Evolutionary conservation across 108 stramenopile species (phyloP).

Genomic region (Seminavis robusta): DNA sequence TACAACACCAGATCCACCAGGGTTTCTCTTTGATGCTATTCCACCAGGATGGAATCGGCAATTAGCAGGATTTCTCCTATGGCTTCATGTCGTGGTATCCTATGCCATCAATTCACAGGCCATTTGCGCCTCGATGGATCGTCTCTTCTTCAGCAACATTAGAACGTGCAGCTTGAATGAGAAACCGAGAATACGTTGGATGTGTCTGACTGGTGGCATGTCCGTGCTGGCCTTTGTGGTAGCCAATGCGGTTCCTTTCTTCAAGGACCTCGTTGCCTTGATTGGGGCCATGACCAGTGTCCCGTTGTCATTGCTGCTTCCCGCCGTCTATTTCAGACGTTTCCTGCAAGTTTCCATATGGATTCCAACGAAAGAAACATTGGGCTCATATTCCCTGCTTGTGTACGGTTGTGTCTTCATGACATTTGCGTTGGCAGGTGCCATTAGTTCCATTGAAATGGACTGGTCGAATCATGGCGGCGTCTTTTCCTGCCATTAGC

Average conservation of each 20-base stretch:
- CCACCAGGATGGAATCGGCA: conserved; percentile 30
- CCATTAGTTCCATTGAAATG: conserved; percentile 44
- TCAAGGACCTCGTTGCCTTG: conserved; percentile 69
- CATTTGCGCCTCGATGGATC: conserved; percentile 66
- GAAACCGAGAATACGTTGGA: conserved; percentile 43
- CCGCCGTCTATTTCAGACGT: conserved; percentile 53
- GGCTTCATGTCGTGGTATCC: conserved; percentile 69
- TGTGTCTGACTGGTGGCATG: conserved; percentile 39
- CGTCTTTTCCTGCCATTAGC: no score
- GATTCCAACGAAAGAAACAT: conserved; percentile 9
- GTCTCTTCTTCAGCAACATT: conserved; percentile 34
- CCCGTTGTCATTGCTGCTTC: conserved; percentile 60
- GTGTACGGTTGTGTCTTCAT: conserved; percentile 48
- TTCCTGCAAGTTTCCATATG: conserved; percentile 19
- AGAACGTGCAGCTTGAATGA: conserved; percentile 8
- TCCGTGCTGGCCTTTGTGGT: conserved; percentile 47
- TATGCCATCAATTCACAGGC: conserved; percentile 80
- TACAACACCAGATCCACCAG: conserved; percentile 55
- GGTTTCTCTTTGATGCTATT: conserved; percentile 72
- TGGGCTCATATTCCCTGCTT: conserved; percentile 31
- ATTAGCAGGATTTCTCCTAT: conserved; percentile 59
- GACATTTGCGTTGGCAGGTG: conserved; percentile 50
- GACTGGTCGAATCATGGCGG: conserved; percentile 56
- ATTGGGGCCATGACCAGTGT: conserved; percentile 66
- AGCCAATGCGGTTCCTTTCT: conserved; percentile 66